phyloP scores from a whole-genome alignment of 2,329 filamentous ascomycete genomes.

The Penicillium sp. region DNA sequence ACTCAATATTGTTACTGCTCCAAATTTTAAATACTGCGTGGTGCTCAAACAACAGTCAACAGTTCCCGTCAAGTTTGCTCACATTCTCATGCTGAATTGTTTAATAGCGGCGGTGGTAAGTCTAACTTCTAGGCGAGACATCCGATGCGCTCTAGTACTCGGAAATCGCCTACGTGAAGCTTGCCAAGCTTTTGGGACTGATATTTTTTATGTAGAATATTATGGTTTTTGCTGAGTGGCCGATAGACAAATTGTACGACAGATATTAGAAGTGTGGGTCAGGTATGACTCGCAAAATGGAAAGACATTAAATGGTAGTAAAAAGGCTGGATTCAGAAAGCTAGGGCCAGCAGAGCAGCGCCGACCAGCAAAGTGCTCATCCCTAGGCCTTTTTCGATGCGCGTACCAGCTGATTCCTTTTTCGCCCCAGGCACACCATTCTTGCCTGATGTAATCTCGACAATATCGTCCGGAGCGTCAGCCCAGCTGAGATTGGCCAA shows the following conservation, averaged over 20 bases:
- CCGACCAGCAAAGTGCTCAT: not conserved
- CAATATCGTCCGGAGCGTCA: not conserved
- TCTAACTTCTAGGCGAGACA: too few relatives aligned
- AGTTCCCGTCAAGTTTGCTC: not conserved
- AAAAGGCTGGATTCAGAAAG: not conserved
- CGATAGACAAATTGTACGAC: too few relatives aligned
- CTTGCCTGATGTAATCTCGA: constrained; percentile 4
- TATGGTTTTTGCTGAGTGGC: too few relatives aligned
- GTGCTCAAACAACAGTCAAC: too few relatives aligned
- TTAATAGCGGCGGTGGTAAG: too few relatives aligned
- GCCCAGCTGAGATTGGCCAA: not conserved
- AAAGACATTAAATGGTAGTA: not conserved
- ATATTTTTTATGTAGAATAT: too few relatives aligned
- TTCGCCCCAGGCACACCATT: not conserved
- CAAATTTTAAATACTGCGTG: too few relatives aligned
- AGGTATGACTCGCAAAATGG: not conserved
- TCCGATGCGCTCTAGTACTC: too few relatives aligned
- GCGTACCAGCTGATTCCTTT: not conserved
- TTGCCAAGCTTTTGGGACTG: too few relatives aligned
- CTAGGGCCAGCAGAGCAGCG: not conserved
- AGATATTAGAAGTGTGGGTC: too few relatives aligned
- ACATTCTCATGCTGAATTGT: not conserved
- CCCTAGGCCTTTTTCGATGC: not conserved
- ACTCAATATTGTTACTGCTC: too few relatives aligned
- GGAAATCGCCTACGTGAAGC: too few relatives aligned